phyloP scores from a whole-genome alignment of 208 protist species.

The Blastocrithidia nonstop region DNA sequence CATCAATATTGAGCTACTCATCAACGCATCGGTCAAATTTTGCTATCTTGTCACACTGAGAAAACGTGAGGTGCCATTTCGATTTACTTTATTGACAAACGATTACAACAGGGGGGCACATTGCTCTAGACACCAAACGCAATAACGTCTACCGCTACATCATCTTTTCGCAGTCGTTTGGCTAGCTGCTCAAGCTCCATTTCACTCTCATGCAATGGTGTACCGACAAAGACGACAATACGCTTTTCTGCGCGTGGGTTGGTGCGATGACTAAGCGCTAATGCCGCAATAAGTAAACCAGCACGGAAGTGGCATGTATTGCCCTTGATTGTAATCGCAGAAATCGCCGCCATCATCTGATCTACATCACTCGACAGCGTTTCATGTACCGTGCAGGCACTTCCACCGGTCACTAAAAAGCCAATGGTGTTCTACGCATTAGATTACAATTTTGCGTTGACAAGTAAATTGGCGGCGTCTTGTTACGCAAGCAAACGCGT shows the following conservation, averaged over 20 bases:
- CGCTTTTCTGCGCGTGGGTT: constrained; percentile 92
- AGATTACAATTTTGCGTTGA: constrained; percentile 84
- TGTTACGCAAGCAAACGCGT: constrained; percentile 90
- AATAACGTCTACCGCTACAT: constrained; percentile 94
- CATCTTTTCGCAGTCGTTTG: constrained; percentile 94
- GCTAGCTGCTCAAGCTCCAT: constrained; percentile 87
- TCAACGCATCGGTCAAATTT: constrained; percentile 85
- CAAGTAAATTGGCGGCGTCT: constrained; percentile 93
- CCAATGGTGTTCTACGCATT: constrained; percentile 96
- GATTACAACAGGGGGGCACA: constrained; percentile 62
- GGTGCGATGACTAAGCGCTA: constrained; percentile 93
- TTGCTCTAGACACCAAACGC: constrained; percentile 92
- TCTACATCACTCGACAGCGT: constrained; percentile 91
- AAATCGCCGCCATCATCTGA: constrained; percentile 83
- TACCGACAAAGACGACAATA: constrained; percentile 97
- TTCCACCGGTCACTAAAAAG: constrained; percentile 88
- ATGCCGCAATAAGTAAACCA: constrained; percentile 86
- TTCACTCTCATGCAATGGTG: constrained; percentile 79
- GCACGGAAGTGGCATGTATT: constrained; percentile 78
- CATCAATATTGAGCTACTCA: constrained; percentile 82
- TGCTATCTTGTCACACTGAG: constrained; percentile 53
- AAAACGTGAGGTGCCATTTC: constrained; percentile 75
- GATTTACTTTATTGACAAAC: constrained; percentile 86
- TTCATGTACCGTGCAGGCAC: constrained; percentile 86
- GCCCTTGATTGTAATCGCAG: constrained; percentile 79